These are phyloP conservation scores for Globisporangium orthogonon DNA, from an alignment of 352 stramenopile genomes.

Conservation along the genomic window DNA sequence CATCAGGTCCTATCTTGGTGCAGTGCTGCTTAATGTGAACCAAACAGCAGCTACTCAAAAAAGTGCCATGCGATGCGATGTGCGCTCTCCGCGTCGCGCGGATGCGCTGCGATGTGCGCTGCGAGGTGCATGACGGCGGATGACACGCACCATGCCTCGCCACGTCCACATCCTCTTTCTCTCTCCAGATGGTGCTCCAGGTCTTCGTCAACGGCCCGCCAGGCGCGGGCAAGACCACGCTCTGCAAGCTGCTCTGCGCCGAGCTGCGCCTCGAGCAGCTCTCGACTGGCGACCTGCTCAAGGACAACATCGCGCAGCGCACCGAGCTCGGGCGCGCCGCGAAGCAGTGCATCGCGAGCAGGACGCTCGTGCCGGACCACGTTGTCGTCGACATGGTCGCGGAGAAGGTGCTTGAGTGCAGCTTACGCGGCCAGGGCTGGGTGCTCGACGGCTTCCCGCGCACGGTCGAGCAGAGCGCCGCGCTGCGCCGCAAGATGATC, in stretches of 20 bases:
- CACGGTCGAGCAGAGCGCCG: slow-evolving; percentile 46
- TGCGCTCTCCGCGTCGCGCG: too few relatives aligned
- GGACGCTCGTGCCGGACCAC: slow-evolving; percentile 59
- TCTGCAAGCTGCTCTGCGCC: slow-evolving; percentile 49
- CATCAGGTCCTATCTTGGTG: too few relatives aligned
- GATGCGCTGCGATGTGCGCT: too few relatives aligned
- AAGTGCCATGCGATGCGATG: too few relatives aligned
- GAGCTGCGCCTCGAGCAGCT: slow-evolving; percentile 55
- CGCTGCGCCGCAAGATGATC: slow-evolving; percentile 41
- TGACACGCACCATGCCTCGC: too few relatives aligned
- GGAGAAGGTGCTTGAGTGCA: slow-evolving; percentile 37
- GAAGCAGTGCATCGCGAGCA: slow-evolving; percentile 60
- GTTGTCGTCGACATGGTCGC: slow-evolving; percentile 79
- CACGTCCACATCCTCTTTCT: neutral
- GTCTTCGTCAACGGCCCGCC: slow-evolving; percentile 66
- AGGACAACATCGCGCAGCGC: slow-evolving; percentile 57
- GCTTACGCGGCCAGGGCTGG: slow-evolving; percentile 32
- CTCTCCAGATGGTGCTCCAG: slow-evolving; percentile 34
- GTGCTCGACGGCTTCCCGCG: slow-evolving; percentile 74
- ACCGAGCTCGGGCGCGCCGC: slow-evolving; percentile 47
- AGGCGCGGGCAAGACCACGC: slow-evolving; percentile 59
- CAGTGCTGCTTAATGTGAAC: too few relatives aligned
- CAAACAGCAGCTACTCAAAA: too few relatives aligned
- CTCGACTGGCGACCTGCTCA: slow-evolving; percentile 60
- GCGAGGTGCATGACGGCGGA: too few relatives aligned